Evolutionary conservation across 2,329 filamentous ascomycete species (phyloP).

Genomic region (Thyridium curvatum): DNA sequence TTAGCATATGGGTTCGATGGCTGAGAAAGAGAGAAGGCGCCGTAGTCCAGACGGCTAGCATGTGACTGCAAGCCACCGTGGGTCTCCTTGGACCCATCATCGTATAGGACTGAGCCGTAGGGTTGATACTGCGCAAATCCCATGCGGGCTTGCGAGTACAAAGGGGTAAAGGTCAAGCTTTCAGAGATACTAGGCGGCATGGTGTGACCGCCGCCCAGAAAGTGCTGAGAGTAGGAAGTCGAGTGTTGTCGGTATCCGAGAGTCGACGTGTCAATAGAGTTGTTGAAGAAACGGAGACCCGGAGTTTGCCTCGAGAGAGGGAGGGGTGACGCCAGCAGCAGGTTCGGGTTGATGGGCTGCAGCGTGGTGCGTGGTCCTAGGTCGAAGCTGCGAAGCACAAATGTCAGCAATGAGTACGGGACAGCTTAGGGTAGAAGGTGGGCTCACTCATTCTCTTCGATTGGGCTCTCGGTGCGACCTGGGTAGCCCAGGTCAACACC

Average conservation of each 20-base stretch:
- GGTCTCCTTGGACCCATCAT: conserved; percentile 14
- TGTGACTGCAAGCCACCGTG: conserved; percentile 16
- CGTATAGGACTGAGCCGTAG: conserved; percentile 17
- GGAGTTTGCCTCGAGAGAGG: conserved; percentile 5
- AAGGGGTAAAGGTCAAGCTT: not conserved
- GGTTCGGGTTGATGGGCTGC: conserved; percentile 11
- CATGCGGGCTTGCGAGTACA: conserved; percentile 6
- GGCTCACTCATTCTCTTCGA: conserved; percentile 9
- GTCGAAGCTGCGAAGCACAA: conserved; percentile 5
- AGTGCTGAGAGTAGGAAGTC: no score
- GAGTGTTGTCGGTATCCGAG: conserved; percentile 3
- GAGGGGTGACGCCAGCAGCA: conserved; percentile 3
- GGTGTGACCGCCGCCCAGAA: no score
- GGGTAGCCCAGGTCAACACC: not conserved
- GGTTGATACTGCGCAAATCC: conserved; percentile 10
- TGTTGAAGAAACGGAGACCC: conserved; percentile 5
- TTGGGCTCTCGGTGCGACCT: conserved; percentile 2
- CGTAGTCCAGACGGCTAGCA: conserved; percentile 13
- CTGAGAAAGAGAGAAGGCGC: conserved; percentile 5
- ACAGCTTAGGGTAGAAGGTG: not conserved
- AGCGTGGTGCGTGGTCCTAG: conserved; percentile 5
- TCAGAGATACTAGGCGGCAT: no score
- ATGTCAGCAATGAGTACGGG: not conserved
- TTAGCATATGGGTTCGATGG: conserved; percentile 4
- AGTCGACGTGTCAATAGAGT: conserved; percentile 3